Percentiles rank a stretch among this genome's conserved stretches.
phyloP scores from a whole-genome alignment of 1,139 yeast species.

The Yamadazyma triangularis region DNA sequence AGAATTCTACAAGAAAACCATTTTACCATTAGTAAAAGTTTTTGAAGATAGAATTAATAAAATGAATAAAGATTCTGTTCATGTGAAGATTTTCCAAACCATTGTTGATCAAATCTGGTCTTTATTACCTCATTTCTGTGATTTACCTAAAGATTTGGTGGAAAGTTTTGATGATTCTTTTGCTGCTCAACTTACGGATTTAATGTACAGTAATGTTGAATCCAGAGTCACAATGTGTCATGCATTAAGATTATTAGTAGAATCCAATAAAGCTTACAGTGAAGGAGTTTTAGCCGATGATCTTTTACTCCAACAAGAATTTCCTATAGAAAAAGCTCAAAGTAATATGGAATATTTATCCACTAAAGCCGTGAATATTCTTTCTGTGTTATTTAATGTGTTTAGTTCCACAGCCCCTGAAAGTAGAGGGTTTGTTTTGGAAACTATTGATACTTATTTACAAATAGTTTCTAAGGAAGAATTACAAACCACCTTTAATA shows the following conservation, averaged over 20 bases:
- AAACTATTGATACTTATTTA: conserved; percentile 78
- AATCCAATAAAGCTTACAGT: conserved; percentile 63
- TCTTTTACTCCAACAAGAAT: conserved; percentile 53
- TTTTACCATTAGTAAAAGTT: conserved; percentile 64
- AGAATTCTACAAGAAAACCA: conserved; percentile 53
- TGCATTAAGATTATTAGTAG: conserved; percentile 72
- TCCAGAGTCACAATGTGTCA: conserved; percentile 78
- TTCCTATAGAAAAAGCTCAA: conserved; percentile 54
- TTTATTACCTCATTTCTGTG: conserved; percentile 82
- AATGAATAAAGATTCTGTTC: conserved; percentile 52
- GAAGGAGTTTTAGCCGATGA: conserved; percentile 58
- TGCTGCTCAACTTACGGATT: conserved; percentile 72
- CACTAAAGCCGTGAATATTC: conserved; percentile 63
- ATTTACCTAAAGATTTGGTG: conserved; percentile 72
- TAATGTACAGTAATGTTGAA: conserved; percentile 70
- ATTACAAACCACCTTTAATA: conserved; percentile 72
- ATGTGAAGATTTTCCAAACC: conserved; percentile 73
- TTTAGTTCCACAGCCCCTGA: conserved; percentile 84
- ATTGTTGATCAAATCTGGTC: conserved; percentile 92
- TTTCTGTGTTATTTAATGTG: conserved; percentile 87
- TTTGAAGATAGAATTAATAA: conserved; percentile 50
- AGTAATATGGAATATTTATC: conserved; percentile 60
- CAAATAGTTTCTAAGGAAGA: conserved; percentile 67
- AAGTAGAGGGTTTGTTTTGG: conserved; percentile 77
- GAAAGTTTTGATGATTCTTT: conserved; percentile 65